phyloP scores from a whole-genome alignment of 2,329 filamentous ascomycete genomes.

The Thermothelomyces thermophilus region DNA sequence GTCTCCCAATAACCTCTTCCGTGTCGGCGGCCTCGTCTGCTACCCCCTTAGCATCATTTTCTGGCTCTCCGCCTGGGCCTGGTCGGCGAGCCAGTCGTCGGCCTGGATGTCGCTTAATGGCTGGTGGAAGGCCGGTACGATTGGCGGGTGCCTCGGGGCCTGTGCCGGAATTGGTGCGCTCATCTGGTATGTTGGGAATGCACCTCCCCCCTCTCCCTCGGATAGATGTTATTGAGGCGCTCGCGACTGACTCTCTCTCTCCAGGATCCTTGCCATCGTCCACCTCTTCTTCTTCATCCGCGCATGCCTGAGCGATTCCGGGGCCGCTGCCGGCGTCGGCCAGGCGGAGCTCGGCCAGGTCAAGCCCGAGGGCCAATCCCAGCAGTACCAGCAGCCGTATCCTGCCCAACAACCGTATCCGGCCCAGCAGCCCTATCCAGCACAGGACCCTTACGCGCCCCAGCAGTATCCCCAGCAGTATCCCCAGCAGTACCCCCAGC shows the following conservation, averaged over 20 bases:
- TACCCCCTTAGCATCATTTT: slow-evolving; percentile 37
- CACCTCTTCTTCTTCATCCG: slow-evolving; percentile 35
- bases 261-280: slow-evolving; percentile 35
- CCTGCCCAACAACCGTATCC: slow-evolving; percentile 11
- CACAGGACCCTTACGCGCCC: no score
- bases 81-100: slow-evolving; percentile 34
- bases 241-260: neutral
- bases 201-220: no score
- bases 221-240: neutral
- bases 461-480: slow-evolving; percentile 10
- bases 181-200: slow-evolving; percentile 30
- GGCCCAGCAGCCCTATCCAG: neutral
- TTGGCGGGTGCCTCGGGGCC: slow-evolving; percentile 33
- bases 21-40: slow-evolving; percentile 32
- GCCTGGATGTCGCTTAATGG: slow-evolving; percentile 11
- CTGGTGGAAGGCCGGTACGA: neutral
- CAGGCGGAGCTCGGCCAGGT: slow-evolving; percentile 29
- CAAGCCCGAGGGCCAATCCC: slow-evolving; percentile 19
- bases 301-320: slow-evolving; percentile 28
- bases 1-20: slow-evolving; percentile 34
- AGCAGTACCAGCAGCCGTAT: slow-evolving; percentile 13
- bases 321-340: slow-evolving; percentile 13
- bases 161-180: slow-evolving; percentile 37
- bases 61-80: slow-evolving; percentile 39
- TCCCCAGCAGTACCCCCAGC: slow-evolving; percentile 6